Evolutionary conservation across 345 rosid species (phyloP), one percentile per base, ranked within the genome.

Genomic region (Populus alba): DNA sequence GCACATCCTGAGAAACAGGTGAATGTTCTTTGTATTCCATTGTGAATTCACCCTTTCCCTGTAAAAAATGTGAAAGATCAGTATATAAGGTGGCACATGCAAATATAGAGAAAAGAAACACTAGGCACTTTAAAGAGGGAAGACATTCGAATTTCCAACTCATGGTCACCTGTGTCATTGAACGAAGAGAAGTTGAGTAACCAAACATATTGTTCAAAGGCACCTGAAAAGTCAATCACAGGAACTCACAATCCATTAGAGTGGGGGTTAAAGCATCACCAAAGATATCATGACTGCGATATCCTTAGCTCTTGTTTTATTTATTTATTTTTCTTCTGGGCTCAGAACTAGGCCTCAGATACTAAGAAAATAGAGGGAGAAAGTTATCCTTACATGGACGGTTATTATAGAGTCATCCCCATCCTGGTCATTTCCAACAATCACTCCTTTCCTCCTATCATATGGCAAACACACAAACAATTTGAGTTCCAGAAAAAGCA

Each of bases 151-250:
- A 66, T 27, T 27, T 7, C 2, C 9, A 37, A 27, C 51, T 47
- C 61, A 57, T 57, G 27, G 6, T 57, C 63, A 92, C 98, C 90
- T 92, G 99, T 77, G 99, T 97, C 99, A 97, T 97, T 12, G 99
- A 97, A 1, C 98, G 93, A 62, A 97, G 97, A 7, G 97, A 59
- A 7, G 99, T 97, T 4, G 99, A 97, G 83, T 97, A 97, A 37
- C 99, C 99, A 80, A 97, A 97, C 99, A 94, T 97, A 75, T 94
- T 97, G 89, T 94, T 97, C 85, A 97, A 79, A 43, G 99, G 99
- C 33, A 96, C 98, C 97, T 96, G 84, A 69, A 79, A 73, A 53
- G 68, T 72, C n/a, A 43, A 71, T 72, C 6, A 37, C 31, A 62
- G 22, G 3, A 75, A 18, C 39, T 27, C 38, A 71, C 22, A 61